phyloP scores from a whole-genome alignment of 192 early-diverging fungal genomes.

The Podila minutissima region DNA sequence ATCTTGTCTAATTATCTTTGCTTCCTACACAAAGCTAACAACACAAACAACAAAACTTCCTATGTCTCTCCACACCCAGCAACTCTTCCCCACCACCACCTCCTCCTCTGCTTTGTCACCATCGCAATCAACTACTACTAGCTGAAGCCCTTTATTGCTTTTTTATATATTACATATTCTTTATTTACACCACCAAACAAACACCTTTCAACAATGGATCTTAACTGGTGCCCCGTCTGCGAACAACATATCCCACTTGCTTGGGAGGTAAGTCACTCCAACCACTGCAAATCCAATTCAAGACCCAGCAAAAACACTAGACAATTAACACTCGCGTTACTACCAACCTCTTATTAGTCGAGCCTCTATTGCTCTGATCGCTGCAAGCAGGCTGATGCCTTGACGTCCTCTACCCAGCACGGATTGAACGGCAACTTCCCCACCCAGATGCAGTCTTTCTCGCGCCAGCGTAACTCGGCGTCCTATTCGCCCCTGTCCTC shows the following conservation, averaged over 20 bases:
- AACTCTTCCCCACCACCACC: constrained; percentile 4
- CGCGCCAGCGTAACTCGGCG: constrained; percentile 18
- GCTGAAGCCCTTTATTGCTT: constrained; percentile 15
- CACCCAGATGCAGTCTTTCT: constrained; percentile 24
- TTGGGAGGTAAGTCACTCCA: constrained; percentile 47
- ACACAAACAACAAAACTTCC: background rate
- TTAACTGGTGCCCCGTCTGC: constrained; percentile 55
- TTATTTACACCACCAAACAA: constrained; percentile 5
- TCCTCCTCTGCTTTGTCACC: constrained; percentile 1
- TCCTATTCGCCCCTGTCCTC: constrained; percentile 37
- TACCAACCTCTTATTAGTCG: constrained; percentile 25
- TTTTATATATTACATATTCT: background rate
- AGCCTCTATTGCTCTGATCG: constrained; percentile 53
- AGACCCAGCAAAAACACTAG: background rate
- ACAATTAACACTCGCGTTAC: background rate
- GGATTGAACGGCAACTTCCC: constrained; percentile 6
- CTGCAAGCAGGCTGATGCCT: constrained; percentile 46
- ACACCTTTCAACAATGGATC: constrained; percentile 31
- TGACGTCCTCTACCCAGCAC: constrained; percentile 5
- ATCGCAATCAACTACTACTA: constrained; percentile 4
- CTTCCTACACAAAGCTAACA: constrained; percentile 10
- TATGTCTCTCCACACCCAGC: background rate
- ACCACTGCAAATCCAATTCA: background rate
- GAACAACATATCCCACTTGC: constrained; percentile 53
- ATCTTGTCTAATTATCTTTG: constrained; percentile 6